Evolutionary conservation across 2,329 filamentous ascomycete genomes (phyloP), one percentile per base, ranked within the genome.

Genomic region (Madurella mycetomatis): DNA sequence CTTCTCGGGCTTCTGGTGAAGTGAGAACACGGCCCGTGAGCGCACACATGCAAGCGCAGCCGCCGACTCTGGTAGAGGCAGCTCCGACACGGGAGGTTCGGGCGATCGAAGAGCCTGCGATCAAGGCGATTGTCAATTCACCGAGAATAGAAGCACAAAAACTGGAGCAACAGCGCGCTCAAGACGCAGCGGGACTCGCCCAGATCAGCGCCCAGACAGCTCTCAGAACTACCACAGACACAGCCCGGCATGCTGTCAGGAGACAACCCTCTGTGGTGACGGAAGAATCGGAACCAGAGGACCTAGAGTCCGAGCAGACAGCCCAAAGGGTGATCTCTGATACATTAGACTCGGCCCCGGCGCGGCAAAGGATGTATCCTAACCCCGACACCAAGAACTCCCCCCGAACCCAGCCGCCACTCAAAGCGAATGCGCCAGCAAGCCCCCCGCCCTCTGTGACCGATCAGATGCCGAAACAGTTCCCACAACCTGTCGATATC

Each of bases 241-340:
- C 52, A 16, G 15, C 50, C 17, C 54, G 53, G 49, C 55, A 53
- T 25, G 53, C 45, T 2, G 45, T 64, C 9, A 59, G 61, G 31
- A 73, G 75, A 59, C 72, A 74, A 53, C 73, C 76, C 12, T 76
- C 75, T 3, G 66, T 74, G 12, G 74, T 79, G 1, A 68, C 67
- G 13, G 79, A 83, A 55, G 65, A 66, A 41, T 55, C 63, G 2
- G 66, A 67, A 41, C 62, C 51, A 5, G 66, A 67, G 16, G 60
- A 58, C 5, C 52, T 61, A 7, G 60, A 63, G 37, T 44, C 57
- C 13, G 54, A 62, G 32, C 51, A 51, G 19, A 16, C 53, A 2
- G 15, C 39, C 3, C 49, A 32, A 39, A 32, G 9, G 17, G 32
- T 25, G 43, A 61, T 65, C 17, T 57, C 61, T n/a, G 62, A 66